Evolutionary conservation across 2,329 filamentous ascomycete species (phyloP).

Genomic region (Penicillium sp.): DNA sequence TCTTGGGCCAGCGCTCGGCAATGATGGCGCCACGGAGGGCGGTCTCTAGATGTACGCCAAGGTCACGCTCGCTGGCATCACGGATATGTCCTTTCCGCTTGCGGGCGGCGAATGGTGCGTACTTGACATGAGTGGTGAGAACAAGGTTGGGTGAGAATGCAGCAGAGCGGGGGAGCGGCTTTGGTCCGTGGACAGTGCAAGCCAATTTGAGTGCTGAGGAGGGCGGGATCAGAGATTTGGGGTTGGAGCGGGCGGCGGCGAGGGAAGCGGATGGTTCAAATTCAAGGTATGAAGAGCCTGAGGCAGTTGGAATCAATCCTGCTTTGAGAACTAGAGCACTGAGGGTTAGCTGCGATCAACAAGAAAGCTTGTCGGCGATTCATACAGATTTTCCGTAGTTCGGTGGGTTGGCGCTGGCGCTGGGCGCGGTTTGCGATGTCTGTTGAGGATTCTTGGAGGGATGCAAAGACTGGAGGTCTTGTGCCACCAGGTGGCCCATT

Average conservation of each 20-base stretch:
- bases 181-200: slow-evolving; percentile 86
- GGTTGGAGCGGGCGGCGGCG: slow-evolving; percentile 37
- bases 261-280: slow-evolving; percentile 43
- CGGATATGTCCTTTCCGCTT: slow-evolving; percentile 75
- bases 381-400: slow-evolving; percentile 79
- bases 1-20: slow-evolving; percentile 96
- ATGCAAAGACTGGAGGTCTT: slow-evolving; percentile 60
- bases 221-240: slow-evolving; percentile 44
- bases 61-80: slow-evolving; percentile 75
- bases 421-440: slow-evolving; percentile 43
- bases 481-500: slow-evolving; percentile 79
- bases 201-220: slow-evolving; percentile 74
- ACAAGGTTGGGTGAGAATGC: slow-evolving; percentile 89
- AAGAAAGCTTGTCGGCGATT: slow-evolving; percentile 13
- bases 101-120: slow-evolving; percentile 83
- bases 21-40: slow-evolving; percentile 83
- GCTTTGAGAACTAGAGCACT: slow-evolving; percentile 66
- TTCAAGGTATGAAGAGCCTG: slow-evolving; percentile 68
- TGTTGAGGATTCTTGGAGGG: slow-evolving; percentile 36
- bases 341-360: slow-evolving; percentile 14
- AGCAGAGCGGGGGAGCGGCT: slow-evolving; percentile 78
- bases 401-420: slow-evolving; percentile 56
- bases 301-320: slow-evolving; percentile 82
- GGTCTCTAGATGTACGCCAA: slow-evolving; percentile 83
- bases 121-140: slow-evolving; percentile 88